Conservation (phyloP, 495 filamentous ascomycete species). For the Penicillium parvum region DNA sequence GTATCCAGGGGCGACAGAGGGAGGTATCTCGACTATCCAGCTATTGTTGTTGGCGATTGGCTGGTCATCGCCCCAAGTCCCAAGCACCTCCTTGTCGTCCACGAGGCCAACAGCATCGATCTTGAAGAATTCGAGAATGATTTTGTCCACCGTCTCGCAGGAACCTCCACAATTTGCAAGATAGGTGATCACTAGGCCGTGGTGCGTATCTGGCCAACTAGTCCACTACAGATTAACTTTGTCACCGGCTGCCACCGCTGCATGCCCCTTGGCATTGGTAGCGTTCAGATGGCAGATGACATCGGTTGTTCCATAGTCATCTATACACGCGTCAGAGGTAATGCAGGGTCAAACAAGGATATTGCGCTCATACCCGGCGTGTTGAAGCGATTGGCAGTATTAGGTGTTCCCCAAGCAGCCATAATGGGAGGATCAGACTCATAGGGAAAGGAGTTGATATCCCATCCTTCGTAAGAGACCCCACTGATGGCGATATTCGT, state of each 20-base stretch:
- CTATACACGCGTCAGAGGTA: too few relatives aligned
- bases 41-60: slow-evolving; percentile 65
- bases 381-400: slow-evolving; percentile 58
- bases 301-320: slow-evolving; percentile 44
- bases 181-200: slow-evolving; percentile 72
- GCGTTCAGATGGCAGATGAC: slow-evolving; percentile 68
- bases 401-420: slow-evolving; percentile 51
- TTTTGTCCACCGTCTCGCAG: slow-evolving; percentile 62
- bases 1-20: slow-evolving; percentile 59
- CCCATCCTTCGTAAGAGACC: slow-evolving; percentile 41
- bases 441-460: slow-evolving; percentile 34
- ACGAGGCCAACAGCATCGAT: slow-evolving; percentile 61
- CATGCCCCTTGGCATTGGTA: slow-evolving; percentile 47
- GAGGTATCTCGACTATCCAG: slow-evolving; percentile 66
- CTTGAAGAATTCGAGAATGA: slow-evolving; percentile 68
- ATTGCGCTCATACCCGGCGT: too few relatives aligned
- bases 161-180: slow-evolving; percentile 69
- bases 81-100: slow-evolving; percentile 43
- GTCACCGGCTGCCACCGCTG: slow-evolving; percentile 51
- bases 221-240: slow-evolving; percentile 61
- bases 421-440: slow-evolving; percentile 40
- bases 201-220: slow-evolving; percentile 61
- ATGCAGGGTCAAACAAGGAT: too few relatives aligned
- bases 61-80: slow-evolving; percentile 63
- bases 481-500: slow-evolving; percentile 56